Evolutionary conservation across 176 grass and related monocot species (phyloP).

Genomic region (Triticum dicoccoides): DNA sequence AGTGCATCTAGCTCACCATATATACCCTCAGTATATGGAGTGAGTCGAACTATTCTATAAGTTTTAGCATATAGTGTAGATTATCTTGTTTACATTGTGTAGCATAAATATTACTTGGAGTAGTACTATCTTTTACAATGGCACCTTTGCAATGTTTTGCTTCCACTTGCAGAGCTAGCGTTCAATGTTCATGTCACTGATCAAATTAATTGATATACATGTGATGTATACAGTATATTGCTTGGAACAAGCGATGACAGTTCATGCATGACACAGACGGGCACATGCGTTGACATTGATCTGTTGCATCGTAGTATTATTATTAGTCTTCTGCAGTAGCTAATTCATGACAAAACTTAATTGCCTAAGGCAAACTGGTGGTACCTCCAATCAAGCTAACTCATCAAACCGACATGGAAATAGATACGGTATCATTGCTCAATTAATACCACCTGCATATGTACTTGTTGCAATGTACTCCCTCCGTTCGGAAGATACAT

Average conservation of each 20-base stretch:
- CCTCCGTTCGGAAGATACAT: no score
- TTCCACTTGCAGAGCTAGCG: slow-evolving; percentile 6
- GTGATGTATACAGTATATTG: not conserved
- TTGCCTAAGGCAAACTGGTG: not conserved
- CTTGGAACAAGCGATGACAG: slow-evolving; percentile 22
- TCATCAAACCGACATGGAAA: not conserved
- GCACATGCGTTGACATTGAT: slow-evolving; percentile 37
- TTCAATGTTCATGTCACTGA: not conserved
- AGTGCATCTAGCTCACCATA: not conserved
- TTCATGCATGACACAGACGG: slow-evolving; percentile 20
- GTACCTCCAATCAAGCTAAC: not conserved
- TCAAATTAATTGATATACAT: not conserved
- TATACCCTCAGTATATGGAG: not conserved
- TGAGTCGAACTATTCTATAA: not conserved
- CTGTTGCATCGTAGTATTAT: not conserved
- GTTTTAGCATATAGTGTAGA: no score
- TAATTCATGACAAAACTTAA: not conserved
- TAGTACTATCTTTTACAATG: not conserved
- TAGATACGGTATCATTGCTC: slow-evolving; percentile 1
- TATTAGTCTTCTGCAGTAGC: not conserved
- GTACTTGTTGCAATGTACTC: not conserved
- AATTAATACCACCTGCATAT: not conserved
- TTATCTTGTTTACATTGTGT: not conserved
- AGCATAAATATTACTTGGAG: not conserved
- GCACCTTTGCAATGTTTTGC: not conserved